Evolutionary conservation across 129 eudicot species (phyloP), one percentile per base, ranked within the genome.

Genomic region (Logfia minima): DNA sequence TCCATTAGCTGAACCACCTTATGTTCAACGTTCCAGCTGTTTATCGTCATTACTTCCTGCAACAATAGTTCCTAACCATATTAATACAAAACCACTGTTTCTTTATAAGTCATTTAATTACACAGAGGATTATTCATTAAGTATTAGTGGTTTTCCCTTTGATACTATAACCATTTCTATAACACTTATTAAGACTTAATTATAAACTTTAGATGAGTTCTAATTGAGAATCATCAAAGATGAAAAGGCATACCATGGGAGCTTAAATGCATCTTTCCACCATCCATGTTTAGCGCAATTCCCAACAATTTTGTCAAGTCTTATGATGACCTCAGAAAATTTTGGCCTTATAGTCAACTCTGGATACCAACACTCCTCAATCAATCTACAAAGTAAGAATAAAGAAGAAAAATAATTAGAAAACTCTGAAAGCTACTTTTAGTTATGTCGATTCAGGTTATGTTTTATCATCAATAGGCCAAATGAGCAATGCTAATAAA

Each of bases 251-350:
- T 84, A 92, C 99, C 99, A 95, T 45, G 97, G 96, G 66, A 95
- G 86, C 86, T 95, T 95, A 85, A 95, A 95, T 56, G 97, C 77
- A 77, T 89, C 97, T 80, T 95, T 95, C 96, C 92, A 95, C 98
- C 98, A 84, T 71, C 99, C 99, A 0, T 92, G 89, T 85, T 95
- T 95, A 34, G 92, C 78, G 83, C 96, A 84, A 75, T 84, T 78
- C 18, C 83, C 73, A 60, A 88, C 86, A 34, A 95, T 84, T 70
- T 81, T 89, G 81, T 95, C 97, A 79, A 95, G 84, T 41, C 92
- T 88, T 19, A 82, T 64, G 41, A 95, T 95, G 71, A 92, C 75
- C 83, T 92, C 97, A 2, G 96, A 83, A 75, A 95, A 95, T 11
- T 77, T 83, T 53, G 99, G 99, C 86, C 99, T 82, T 59, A 76